These are phyloP conservation scores for Thalassiosira livingstoniorum DNA, from an alignment of 352 stramenopile species.

Conservation along the genomic window DNA sequence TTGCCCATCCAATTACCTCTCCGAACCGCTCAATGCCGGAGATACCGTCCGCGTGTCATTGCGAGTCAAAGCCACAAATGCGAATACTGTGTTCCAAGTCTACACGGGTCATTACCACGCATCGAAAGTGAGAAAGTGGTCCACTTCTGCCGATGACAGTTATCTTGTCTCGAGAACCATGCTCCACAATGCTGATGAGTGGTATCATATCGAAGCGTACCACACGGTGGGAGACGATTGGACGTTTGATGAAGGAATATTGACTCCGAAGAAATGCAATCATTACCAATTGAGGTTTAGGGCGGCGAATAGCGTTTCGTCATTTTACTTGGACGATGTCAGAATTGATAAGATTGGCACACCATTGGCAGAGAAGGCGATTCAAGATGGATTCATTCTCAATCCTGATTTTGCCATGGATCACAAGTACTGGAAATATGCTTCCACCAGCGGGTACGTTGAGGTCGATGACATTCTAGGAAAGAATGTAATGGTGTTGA, in stretches of 20 bases:
- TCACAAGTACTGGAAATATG: conserved; percentile 56
- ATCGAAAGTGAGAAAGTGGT: conserved; percentile 21
- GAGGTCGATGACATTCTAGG: conserved; percentile 18
- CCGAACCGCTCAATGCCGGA: conserved; percentile 19
- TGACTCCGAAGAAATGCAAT: conserved; percentile 24
- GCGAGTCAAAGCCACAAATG: conserved; percentile 18
- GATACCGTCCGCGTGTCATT: conserved; percentile 48
- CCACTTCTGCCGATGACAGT: conserved; percentile 28
- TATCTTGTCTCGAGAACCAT: conserved; percentile 21
- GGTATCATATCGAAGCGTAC: conserved; percentile 24
- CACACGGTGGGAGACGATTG: conserved; percentile 40
- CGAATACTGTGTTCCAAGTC: conserved; percentile 37
- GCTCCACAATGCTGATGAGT: conserved; percentile 28
- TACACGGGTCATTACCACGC: conserved; percentile 42
- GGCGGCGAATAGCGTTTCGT: background rate
- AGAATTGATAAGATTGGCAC: conserved; percentile 25
- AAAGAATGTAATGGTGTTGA: conserved; percentile 20
- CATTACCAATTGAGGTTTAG: conserved; percentile 49
- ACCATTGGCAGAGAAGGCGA: background rate
- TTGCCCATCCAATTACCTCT: conserved; percentile 19
- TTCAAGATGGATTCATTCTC: conserved; percentile 14
- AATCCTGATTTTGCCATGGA: conserved; percentile 35
- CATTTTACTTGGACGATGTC: conserved; percentile 43
- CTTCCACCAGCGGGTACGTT: conserved; percentile 12
- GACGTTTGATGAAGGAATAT: conserved; percentile 26